Percentiles rank a stretch among this genome's conserved stretches.
These are phyloP conservation scores for Backusella sp. DNA, from an alignment of 192 early-diverging fungal species.

Conservation along the genomic window DNA sequence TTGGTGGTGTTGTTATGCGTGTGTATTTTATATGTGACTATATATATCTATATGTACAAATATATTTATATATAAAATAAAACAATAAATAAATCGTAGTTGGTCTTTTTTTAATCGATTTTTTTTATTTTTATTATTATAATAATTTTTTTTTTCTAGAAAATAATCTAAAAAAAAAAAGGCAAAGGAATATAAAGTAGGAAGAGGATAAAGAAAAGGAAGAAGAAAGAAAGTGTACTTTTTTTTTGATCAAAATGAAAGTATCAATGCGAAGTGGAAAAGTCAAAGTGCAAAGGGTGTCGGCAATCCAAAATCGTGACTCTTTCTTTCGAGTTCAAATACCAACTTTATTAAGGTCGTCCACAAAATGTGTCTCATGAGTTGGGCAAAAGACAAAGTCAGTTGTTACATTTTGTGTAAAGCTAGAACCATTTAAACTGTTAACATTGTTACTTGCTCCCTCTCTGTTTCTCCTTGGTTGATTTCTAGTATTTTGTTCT, in stretches of 20 bases:
- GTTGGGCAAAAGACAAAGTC: background rate
- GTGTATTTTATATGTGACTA: background rate
- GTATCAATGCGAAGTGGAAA: constrained; percentile 1
- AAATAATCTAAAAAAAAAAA: background rate
- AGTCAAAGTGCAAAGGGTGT: background rate
- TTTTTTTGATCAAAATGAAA: background rate
- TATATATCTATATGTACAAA: constrained; percentile 2
- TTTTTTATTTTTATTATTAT: constrained; percentile 1
- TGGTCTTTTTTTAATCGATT: background rate
- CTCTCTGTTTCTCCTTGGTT: background rate
- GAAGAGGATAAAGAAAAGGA: constrained; percentile 11
- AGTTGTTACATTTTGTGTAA: constrained; percentile 20
- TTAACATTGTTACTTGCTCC: background rate
- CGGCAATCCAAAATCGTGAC: constrained; percentile 2
- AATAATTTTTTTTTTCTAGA: background rate
- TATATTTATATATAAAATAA: background rate
- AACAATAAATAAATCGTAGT: constrained; percentile 1
- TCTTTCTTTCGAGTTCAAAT: background rate
- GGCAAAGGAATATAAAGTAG: background rate
- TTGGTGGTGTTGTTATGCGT: background rate
- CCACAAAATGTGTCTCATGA: constrained; percentile 10
- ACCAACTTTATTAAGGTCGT: background rate
- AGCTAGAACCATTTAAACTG: background rate
- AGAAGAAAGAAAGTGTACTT: background rate
- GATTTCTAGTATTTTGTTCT: background rate